Evolutionary conservation across 805 yeast species (phyloP), one percentile per base, ranked within the genome.

Genomic region (Yarrowia yakushimensis): DNA sequence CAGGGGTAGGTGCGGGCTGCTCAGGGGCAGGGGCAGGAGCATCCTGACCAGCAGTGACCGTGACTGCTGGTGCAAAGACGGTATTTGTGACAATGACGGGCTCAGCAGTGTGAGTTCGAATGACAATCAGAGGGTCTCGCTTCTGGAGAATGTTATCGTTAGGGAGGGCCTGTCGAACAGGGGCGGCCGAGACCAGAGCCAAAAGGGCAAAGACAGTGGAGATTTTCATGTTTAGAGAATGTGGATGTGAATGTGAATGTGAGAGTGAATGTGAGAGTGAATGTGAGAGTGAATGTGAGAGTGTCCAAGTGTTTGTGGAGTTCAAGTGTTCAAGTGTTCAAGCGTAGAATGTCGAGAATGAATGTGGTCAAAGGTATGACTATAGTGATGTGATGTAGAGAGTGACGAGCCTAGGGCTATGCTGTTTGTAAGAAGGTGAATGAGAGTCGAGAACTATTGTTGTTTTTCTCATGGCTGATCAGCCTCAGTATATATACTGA

Each of bases 91-190:
- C 61, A 4, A 55, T 9, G 17, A 55, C 61, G 6, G 61, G 23
- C 2, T 37, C 61, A 10, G 61, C 61, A 28, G 61, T 55, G 27
- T 39, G 48, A 6, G 61, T 55, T 39, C 46, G 48, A 33, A 34
- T 22, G 15, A 55, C 48, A 17, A 55, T 48, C 39, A 37, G 25
- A 30, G 61, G 61, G n/a, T 37, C 48, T 41, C 61, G 46, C 27
- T 55, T 55, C 30, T 11, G 15, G 18, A 55, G 48, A 15, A 10
- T 37, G 30, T 27, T 55, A 28, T 37, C 27, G 34, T 31, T 31
- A 15, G 22, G 8, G 30, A 1, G 5, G 25, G 28, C 15, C 22
- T 11, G 46, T 15, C 30, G 39, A 15, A 55, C 30, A 10, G 61
- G 61, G 13, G 48, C 46, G 11, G 61, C 61, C 6, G 61, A 39